Base-by-base conservation (phyloP, 352 stramenopile species). In the Pythium utonaiense region DNA sequence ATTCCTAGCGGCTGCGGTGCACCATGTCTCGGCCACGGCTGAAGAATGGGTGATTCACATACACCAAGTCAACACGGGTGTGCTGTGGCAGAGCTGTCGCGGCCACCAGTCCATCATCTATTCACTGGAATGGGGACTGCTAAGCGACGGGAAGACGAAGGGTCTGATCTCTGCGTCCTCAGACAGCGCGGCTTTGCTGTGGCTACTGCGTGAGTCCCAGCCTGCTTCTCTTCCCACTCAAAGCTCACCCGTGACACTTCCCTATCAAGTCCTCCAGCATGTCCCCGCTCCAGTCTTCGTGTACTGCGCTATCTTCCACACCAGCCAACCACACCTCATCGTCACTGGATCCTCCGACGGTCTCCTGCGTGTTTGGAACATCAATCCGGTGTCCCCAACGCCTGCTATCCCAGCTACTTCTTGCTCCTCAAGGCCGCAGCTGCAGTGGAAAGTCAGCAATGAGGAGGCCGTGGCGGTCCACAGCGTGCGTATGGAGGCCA, bases 21-120 rank as follows among this genome's bases (percentile, higher is more conserved):
- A 77, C 25, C 48, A 69, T 2, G 12, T 51, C n/a, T 54, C 62
- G 2, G 24, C 62, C 8, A 58, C 56, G 0, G 33, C 62, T 2
- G 52, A 64, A 16, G 55, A 64, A 50, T 69, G 62, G 62, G 22
- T 57, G 12, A 64, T 90, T 1, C 67, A 73, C 6, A 49, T 91
- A 1, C 78, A 89, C 48, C 19, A 74, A 17, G 68, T 88, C 42
- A 70, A 70, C 57, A 68, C 60, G 13, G 76, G 71, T 21, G 57
- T 71, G 2, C 47, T 86, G 3, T 59, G 75, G 38, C 62, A 71
- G 24, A 52, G 73, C 17, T 70, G 70, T 28, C 70, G 67, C 41
- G 75, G 80, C 8, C 80, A 90, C 62, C 47, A 79, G 45, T 68
- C 66, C 3, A 64, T 92, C 27, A 74, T 92, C 28, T 81, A 91